Conservation (phyloP, 257 asterid genomes). For the Ehretia macrophylla region DNA sequence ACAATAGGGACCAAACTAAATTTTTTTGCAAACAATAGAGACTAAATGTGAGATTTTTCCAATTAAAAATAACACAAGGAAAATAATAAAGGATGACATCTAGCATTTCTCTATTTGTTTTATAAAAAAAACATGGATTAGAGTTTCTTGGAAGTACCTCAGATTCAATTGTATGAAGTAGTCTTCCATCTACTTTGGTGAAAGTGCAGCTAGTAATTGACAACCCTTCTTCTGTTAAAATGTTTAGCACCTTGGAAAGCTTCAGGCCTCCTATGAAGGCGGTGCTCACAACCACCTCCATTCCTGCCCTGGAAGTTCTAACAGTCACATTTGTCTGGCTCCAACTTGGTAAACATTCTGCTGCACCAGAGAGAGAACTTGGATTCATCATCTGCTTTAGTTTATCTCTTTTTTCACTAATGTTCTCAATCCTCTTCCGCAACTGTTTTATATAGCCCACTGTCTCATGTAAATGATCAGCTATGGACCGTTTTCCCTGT, state of each 20-base stretch:
- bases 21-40: no score
- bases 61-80: no score
- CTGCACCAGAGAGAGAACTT: background rate
- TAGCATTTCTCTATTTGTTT: no score
- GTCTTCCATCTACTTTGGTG: conserved; percentile 26
- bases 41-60: no score
- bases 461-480: background rate
- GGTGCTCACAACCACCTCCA: conserved; percentile 34
- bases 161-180: conserved; percentile 33
- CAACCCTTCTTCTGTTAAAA: conserved; percentile 29
- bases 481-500: background rate
- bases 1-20: no score
- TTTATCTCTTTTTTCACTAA: conserved; percentile 17
- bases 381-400: conserved; percentile 11
- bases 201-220: conserved; percentile 33
- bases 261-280: conserved; percentile 11
- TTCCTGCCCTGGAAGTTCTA: conserved; percentile 25
- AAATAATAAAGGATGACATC: no score
- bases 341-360: background rate
- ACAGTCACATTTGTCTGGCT: conserved; percentile 25
- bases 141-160: no score
- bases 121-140: no score
- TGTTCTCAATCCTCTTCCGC: background rate
- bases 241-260: conserved; percentile 35
- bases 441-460: background rate